Base-by-base conservation (phyloP, 2,329 filamentous ascomycete species). In the Berkeleyomyces rouxiae region DNA sequence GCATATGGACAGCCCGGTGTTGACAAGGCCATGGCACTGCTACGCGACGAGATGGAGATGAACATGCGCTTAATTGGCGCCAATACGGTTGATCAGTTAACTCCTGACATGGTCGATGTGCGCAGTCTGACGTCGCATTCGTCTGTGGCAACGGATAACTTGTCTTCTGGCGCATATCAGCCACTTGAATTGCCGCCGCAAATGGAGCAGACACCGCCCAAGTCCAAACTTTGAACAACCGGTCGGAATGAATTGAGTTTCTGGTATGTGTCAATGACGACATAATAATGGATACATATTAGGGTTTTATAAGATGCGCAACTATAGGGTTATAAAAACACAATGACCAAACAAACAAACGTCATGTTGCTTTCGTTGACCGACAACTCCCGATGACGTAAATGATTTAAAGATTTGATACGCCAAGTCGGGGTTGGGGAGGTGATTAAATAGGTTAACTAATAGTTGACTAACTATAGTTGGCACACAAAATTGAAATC, bases 21-120 rank as follows among this genome's bases (percentile, higher is more conserved):
- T 23, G 88, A 95, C 70, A 82, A 89, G 42, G 93, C 93, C 40
- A 96, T 97, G 87, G 87, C 90, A 74, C 76, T 96, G 64, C 80
- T 96, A 68, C 90, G 88, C 76, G 93, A 97, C 70, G 93, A 99
- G 79, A 88, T 99, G 82, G 90, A 95, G 77, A 97, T 97, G 92
- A 93, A 92, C 71, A 97, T 99, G 93, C 83, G 93, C 5, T 77
- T 99, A 66, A 90, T 99, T 68, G 93, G 93, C 7, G 88, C 84
- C 64, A 82, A 79, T 23, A 84, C 75, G 65, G 73, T 99, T 40
- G 83, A 84, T 43, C 84, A 99, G 68, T 75, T 99, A 66, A 88
- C 87, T 66, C 86, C 91, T 0, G 84, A 83, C 36, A 75, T 99
- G 72, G 73, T 99, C 23, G 93, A 99, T 71, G 82, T 83, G 0